Percentiles rank a stretch among this genome's conserved stretches.
phyloP scores from a whole-genome alignment of 805 yeast species.

The Metschnikowia proteae region DNA sequence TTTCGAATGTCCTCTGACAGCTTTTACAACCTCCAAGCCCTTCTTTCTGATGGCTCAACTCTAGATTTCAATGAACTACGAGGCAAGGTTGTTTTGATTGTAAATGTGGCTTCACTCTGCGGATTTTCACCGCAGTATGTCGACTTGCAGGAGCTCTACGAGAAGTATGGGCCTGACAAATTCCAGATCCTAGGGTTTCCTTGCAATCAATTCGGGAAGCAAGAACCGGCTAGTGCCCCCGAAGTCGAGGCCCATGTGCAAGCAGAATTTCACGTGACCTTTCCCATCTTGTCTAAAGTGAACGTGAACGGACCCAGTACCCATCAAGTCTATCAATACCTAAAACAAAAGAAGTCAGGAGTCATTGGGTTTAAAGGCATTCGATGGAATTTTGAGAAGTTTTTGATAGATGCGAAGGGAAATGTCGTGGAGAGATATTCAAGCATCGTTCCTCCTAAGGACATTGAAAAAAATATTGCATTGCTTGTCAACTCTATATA shows the following conservation, averaged over 20 bases:
- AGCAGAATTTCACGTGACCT: constrained; percentile 28
- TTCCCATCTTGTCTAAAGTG: constrained; percentile 37
- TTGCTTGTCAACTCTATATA: constrained; percentile 14
- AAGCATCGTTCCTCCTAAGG: constrained; percentile 63
- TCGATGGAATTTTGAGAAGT: constrained; percentile 80
- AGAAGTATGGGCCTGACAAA: constrained; percentile 60
- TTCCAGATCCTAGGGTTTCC: constrained; percentile 80
- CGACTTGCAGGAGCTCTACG: constrained; percentile 65
- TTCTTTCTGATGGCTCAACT: neutral
- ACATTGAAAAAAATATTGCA: constrained; percentile 39
- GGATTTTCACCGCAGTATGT: constrained; percentile 39
- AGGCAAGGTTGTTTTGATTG: constrained; percentile 24
- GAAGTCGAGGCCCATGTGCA: constrained; percentile 22
- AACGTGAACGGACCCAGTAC: constrained; percentile 35
- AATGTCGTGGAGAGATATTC: constrained; percentile 57
- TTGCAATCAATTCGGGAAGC: constrained; percentile 81
- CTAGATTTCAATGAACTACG: constrained; percentile 13
- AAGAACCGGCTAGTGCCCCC: constrained; percentile 65
- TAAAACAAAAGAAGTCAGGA: constrained; percentile 28
- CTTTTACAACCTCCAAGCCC: constrained; percentile 6
- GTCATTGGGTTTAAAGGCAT: constrained; percentile 42
- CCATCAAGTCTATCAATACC: constrained; percentile 26
- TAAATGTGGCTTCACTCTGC: constrained; percentile 24
- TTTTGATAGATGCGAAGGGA: constrained; percentile 57
- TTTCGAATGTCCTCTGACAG: neutral